These are phyloP conservation scores for Trichoderma pleuroti DNA, from an alignment of 2,329 filamentous ascomycete genomes.

Conservation along the genomic window DNA sequence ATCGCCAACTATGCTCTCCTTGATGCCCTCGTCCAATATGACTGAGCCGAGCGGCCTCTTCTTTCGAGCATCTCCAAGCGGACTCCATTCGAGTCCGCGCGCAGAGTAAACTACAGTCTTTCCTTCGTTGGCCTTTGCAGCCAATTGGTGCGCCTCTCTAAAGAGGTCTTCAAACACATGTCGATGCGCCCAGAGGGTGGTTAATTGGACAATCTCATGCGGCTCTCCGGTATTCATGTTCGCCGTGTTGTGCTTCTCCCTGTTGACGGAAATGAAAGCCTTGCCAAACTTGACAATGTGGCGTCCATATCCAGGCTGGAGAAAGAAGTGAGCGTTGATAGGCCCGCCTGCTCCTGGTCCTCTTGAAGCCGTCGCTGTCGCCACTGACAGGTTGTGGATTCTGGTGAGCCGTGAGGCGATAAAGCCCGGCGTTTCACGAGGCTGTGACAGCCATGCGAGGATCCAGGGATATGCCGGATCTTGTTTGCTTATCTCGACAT, in stretches of 20 bases:
- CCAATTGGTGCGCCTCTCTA: slow-evolving; percentile 76
- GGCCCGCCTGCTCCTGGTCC: slow-evolving; percentile 60
- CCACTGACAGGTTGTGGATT: slow-evolving; percentile 58
- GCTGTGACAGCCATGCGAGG: slow-evolving; percentile 86
- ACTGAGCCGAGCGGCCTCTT: slow-evolving; percentile 89
- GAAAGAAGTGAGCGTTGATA: slow-evolving; percentile 73
- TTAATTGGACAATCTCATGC: slow-evolving; percentile 90
- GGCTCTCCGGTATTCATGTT: slow-evolving; percentile 81
- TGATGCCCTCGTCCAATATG: slow-evolving; percentile 77
- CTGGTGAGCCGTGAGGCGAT: slow-evolving; percentile 56
- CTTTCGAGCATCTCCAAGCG: slow-evolving; percentile 76
- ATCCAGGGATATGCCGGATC: slow-evolving; percentile 95
- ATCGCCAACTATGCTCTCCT: slow-evolving; percentile 75
- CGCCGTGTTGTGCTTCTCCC: slow-evolving; percentile 80
- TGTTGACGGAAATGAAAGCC: slow-evolving; percentile 81
- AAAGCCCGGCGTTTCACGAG: slow-evolving; percentile 62
- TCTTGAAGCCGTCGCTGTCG: slow-evolving; percentile 57
- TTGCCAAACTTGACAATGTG: slow-evolving; percentile 84
- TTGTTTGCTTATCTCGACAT: slow-evolving; percentile 91
- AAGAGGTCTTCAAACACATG: slow-evolving; percentile 90
- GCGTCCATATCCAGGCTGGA: slow-evolving; percentile 86
- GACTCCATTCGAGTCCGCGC: slow-evolving; percentile 78
- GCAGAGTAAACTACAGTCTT: slow-evolving; percentile 91
- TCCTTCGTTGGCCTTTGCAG: slow-evolving; percentile 76
- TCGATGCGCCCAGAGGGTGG: slow-evolving; percentile 84